Base-by-base conservation (phyloP, 352 stramenopile genomes). In the Phytophthora pini region DNA sequence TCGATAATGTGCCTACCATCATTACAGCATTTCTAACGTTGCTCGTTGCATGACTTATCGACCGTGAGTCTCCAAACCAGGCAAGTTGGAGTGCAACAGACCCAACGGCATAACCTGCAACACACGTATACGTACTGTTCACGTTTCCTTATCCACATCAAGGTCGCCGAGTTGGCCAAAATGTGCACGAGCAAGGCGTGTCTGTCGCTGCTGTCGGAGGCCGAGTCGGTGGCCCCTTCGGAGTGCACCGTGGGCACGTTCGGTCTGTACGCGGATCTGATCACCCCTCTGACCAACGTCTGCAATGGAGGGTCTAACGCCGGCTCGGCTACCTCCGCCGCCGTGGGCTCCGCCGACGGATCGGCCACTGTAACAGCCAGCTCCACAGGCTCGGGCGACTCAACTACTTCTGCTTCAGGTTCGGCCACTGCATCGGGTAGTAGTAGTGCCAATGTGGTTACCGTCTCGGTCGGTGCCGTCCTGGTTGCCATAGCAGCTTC, bases 201-300 rank as follows among this genome's bases (percentile, higher is more conserved):
- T 29, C 49, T 58, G 57, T 60, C 58, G 32, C 45, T 75, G 47
- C 52, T 77, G 5, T 47, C 29, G 4, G 51, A 65, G 51, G 48
- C 72, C 5, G 27, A 61, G 22, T 36, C 46, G 24, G 53, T 68
- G n/a, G 53, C 56, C 22, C 62, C 64, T 5, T 59, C 46, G 26
- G 70, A 78, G 52, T 78, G 70, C 61, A 72, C 70, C n/a, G 20
- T 78, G 27, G 65, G 65, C 53, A 65, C 65, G 43, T 72, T 75
- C 61, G 38, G 52, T n/a, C 24, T 78, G 46, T 68, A 72, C 54
- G 61, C 64, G 31, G 57, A 75, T 49, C 65, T 78, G 20, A 66
- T 78, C 40, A 69, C 56, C 31, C 65, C 65, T 1, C 44, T 72
- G 27, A 39, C 32, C 10, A 53, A 45, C 20, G 63, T 65, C 59